Evolutionary conservation across 2,329 filamentous ascomycete species (phyloP).

Genomic region (Cladobotryum protrusum): DNA sequence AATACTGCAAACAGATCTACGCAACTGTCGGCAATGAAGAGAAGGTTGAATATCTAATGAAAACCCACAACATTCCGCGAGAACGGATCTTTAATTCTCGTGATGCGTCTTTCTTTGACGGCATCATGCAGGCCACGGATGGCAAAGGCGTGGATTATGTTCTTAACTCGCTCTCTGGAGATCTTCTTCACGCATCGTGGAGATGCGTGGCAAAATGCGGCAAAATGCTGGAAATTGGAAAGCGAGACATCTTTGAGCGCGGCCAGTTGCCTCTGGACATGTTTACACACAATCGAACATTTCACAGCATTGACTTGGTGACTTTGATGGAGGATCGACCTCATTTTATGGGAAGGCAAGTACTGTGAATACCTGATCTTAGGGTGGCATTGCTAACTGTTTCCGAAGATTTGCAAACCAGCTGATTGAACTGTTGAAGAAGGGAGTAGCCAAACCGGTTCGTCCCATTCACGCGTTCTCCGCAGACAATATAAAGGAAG

Average conservation of each 20-base stretch:
- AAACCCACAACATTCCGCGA: constrained; percentile 23
- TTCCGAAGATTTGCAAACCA: not conserved
- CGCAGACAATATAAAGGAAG: constrained; percentile 10
- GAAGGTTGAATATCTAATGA: constrained; percentile 28
- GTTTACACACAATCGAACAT: constrained; percentile 33
- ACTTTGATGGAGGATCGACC: not conserved
- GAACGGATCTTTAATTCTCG: constrained; percentile 29
- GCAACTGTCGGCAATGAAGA: constrained; percentile 28
- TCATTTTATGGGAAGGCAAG: not conserved
- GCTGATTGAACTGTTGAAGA: not conserved
- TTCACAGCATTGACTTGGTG: constrained; percentile 26
- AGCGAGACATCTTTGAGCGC: constrained; percentile 34
- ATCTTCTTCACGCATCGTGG: constrained; percentile 37
- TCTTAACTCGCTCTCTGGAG: constrained; percentile 36
- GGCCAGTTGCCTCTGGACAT: constrained; percentile 37
- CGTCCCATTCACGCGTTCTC: constrained; percentile 11
- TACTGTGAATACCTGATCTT: not conserved
- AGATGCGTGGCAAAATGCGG: constrained; percentile 38
- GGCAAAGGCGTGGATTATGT: constrained; percentile 31
- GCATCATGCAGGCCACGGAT: constrained; percentile 21
- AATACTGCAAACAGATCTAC: constrained; percentile 18
- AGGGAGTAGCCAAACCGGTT: constrained; percentile 4
- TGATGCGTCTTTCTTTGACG: constrained; percentile 25
- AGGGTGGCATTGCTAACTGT: not conserved
- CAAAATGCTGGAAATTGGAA: constrained; percentile 41